Percentiles rank a stretch among this genome's conserved stretches.
Conservation (phyloP, 495 filamentous ascomycete species). For the Aspergillus bridgeri region DNA sequence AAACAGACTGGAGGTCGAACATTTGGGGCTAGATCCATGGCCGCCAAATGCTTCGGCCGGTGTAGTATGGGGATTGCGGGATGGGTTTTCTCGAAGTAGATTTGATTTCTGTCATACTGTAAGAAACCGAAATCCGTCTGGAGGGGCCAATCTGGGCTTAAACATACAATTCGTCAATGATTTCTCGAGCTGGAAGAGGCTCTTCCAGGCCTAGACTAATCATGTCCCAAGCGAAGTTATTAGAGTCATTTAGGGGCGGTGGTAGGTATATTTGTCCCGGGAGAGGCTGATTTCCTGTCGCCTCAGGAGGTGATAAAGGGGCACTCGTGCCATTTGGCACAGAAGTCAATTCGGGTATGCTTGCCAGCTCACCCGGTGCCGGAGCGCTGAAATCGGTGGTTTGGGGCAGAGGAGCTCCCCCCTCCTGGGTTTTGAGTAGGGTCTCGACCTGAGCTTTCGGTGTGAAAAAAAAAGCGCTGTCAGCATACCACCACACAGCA, state of each 20-base stretch:
- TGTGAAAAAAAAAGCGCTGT: constrained; percentile 1
- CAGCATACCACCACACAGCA: neutral
- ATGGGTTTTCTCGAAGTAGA: constrained; percentile 90
- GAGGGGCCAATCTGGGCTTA: neutral
- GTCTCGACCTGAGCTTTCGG: constrained; percentile 87
- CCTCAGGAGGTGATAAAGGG: constrained; percentile 22
- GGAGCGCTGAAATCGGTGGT: constrained; percentile 24
- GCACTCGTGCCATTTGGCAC: constrained; percentile 21
- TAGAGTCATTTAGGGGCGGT: constrained; percentile 31
- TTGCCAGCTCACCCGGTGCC: constrained; percentile 22
- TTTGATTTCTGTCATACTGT: constrained; percentile 53
- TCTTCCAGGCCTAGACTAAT: constrained; percentile 91
- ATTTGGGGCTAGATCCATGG: constrained; percentile 78
- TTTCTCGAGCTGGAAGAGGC: constrained; percentile 80
- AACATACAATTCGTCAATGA: constrained; percentile 83
- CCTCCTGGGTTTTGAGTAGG: constrained; percentile 66
- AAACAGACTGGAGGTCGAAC: constrained; percentile 85
- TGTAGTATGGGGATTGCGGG: constrained; percentile 85
- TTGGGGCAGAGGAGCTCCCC: constrained; percentile 19
- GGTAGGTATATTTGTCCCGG: constrained; percentile 18
- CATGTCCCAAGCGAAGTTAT: constrained; percentile 77
- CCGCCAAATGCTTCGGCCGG: constrained; percentile 76
- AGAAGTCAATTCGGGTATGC: constrained; percentile 25
- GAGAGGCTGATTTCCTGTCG: constrained; percentile 26
- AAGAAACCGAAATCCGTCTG: constrained; percentile 4